Evolutionary conservation across 768 basidiomycete species (phyloP).

Genomic region (Mycena olivaceomarginata): DNA sequence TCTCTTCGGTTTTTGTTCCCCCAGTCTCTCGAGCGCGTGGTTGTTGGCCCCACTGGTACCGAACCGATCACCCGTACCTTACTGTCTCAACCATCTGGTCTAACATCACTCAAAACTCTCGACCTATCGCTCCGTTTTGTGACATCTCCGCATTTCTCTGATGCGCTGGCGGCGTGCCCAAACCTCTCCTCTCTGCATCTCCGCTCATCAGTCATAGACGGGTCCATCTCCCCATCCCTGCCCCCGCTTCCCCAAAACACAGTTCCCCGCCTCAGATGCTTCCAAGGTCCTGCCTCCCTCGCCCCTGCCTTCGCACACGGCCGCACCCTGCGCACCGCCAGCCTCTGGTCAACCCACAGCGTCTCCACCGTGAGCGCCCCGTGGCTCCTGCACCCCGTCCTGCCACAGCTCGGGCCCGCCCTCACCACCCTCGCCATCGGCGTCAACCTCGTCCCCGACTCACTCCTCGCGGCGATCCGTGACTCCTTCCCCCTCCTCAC

Average conservation of each 20-base stretch:
- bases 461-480: conserved; percentile 41
- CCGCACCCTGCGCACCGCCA: conserved; percentile 39
- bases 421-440: conserved; percentile 41
- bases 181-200: conserved; percentile 43
- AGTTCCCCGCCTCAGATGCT: conserved; percentile 41
- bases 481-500: conserved; percentile 40
- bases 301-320: conserved; percentile 35
- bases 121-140: conserved; percentile 44
- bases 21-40: conserved; percentile 32
- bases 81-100: neutral
- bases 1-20: conserved; percentile 42
- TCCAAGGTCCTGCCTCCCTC: conserved; percentile 46
- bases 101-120: conserved; percentile 37
- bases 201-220: conserved; percentile 40
- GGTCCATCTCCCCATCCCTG: conserved; percentile 6
- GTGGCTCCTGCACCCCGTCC: conserved; percentile 30
- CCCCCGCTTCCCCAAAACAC: conserved; percentile 28
- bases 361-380: conserved; percentile 40
- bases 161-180: conserved; percentile 42
- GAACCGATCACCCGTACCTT: conserved; percentile 40
- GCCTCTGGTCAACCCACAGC: conserved; percentile 48
- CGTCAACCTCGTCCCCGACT: conserved; percentile 38
- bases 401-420: conserved; percentile 29
- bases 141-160: conserved; percentile 37
- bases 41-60: conserved; percentile 44